Base-by-base conservation (phyloP, 495 filamentous ascomycete genomes). In the Talaromyces wortmannii region DNA sequence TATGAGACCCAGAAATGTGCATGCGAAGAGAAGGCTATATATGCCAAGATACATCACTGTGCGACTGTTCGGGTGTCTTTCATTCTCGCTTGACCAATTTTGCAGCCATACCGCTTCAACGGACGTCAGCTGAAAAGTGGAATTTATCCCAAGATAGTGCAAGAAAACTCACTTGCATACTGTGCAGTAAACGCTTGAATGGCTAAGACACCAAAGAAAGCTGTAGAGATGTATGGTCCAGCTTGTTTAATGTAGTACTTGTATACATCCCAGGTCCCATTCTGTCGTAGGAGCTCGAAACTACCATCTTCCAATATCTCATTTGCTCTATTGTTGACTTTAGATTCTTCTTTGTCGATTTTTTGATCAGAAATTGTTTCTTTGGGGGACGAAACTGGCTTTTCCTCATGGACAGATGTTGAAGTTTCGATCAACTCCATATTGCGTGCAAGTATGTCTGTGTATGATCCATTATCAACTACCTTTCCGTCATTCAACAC, bases 261-360 rank as follows among this genome's bases (percentile, higher is more conserved):
- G 57, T 83, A 83, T 6, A 81, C 65, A 8, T 70, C 57, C 7
- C 69, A 58, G 40, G 77, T 74, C 10, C 77, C 78, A 3, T 72
- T 67, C 43, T 61, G 60, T 12, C 71, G 65, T 23, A 46, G 10
- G 13, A 7, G 10, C 4, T 23, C 44, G 11, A 46, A 7, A 17
- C 11, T 46, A 23, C 23, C 2, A 7, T 46, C 13, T 15, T 46
- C 2, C n/a, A 46, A 23, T 46, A 7, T 46, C 44, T 8, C 17
- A 3, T 46, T 17, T 10, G 2, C 7, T 17, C 44, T 29, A 40
- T 52, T 15, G 0, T 43, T 52, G 7, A 13, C 36, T n/a, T 15
- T 17, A 7, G 15, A 11, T 2, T 43, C 2, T 2, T 13, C 16
- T 17, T 57, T 11, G 40, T 43, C 49, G 32, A 47, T 12, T 6